phyloP scores from a whole-genome alignment of 768 basidiomycete species.

The Pulveroboletus sp. region DNA sequence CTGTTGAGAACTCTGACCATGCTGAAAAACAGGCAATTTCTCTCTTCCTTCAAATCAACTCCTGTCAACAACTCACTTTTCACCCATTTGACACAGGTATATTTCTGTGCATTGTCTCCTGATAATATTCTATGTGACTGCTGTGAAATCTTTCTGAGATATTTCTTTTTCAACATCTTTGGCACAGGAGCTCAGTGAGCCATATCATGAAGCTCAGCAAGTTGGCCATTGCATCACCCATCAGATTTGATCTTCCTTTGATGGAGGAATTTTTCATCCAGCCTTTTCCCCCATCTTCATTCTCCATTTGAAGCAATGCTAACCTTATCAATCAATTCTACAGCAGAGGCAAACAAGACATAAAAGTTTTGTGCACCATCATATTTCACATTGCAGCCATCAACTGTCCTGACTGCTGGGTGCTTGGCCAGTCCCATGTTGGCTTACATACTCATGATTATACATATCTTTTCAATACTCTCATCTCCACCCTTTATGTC shows the following conservation, averaged over 20 bases:
- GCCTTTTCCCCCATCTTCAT: background rate
- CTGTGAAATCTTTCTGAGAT: background rate
- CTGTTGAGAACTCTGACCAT: background rate
- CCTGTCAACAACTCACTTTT: background rate
- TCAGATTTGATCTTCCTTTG: background rate
- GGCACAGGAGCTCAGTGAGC: no score
- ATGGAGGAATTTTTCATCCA: no score
- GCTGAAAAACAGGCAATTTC: background rate
- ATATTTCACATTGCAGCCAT: background rate
- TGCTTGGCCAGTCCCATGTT: background rate
- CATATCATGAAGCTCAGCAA: background rate
- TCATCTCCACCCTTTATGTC: no score
- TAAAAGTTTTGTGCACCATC: background rate
- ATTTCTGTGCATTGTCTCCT: background rate
- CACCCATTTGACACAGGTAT: background rate
- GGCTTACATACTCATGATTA: no score
- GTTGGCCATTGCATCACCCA: background rate
- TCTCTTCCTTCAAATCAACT: background rate
- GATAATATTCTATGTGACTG: background rate
- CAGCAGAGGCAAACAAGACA: rapidly evolving
- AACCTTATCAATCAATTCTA: background rate
- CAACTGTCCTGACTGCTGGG: background rate
- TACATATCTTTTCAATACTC: no score
- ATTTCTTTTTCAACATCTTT: no score
- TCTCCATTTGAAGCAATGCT: background rate